A percentile compares a stretch with the other conserved stretches of the same genome.
Conservation (phyloP, 2,329 filamentous ascomycete genomes). For the Clonostachys rosea region DNA sequence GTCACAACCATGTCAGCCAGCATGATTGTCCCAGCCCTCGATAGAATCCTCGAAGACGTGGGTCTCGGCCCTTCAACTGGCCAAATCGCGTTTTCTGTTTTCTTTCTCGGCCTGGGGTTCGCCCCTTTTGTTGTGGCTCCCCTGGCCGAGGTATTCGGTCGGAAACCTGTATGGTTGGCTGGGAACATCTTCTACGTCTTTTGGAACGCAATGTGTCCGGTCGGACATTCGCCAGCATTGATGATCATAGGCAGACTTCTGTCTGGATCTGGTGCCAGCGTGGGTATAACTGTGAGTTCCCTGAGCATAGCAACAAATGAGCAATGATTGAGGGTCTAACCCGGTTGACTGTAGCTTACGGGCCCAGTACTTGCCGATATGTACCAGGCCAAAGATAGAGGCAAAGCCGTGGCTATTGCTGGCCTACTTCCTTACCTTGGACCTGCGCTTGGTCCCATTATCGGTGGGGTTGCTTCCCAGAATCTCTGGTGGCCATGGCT, state of each 20-base stretch:
- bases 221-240: constrained; percentile 18
- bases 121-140: constrained; percentile 24
- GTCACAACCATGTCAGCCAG: constrained; percentile 27
- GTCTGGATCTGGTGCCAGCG: constrained; percentile 16
- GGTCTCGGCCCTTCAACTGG: constrained; percentile 9
- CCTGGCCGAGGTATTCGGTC: constrained; percentile 24
- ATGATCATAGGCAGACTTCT: constrained; percentile 20
- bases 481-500: constrained; percentile 64
- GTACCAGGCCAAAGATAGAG: constrained; percentile 24
- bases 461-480: constrained; percentile 61
- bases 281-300: constrained; percentile 17
- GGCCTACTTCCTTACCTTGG: constrained; percentile 37
- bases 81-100: constrained; percentile 26
- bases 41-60: constrained; percentile 21
- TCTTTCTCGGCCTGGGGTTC: constrained; percentile 25
- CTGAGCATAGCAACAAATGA: too few relatives aligned
- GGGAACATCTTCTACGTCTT: constrained; percentile 24
- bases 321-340: not conserved
- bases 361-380: constrained; percentile 27
- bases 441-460: constrained; percentile 62
- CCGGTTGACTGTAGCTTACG: constrained; percentile 13
- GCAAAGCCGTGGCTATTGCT: constrained; percentile 25
- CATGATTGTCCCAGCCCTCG: constrained; percentile 27
- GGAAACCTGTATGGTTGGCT: constrained; percentile 23
- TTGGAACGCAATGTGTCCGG: constrained; percentile 26